Base-by-base conservation (phyloP, 2,329 filamentous ascomycete genomes). In the Thelonectria blattea region DNA sequence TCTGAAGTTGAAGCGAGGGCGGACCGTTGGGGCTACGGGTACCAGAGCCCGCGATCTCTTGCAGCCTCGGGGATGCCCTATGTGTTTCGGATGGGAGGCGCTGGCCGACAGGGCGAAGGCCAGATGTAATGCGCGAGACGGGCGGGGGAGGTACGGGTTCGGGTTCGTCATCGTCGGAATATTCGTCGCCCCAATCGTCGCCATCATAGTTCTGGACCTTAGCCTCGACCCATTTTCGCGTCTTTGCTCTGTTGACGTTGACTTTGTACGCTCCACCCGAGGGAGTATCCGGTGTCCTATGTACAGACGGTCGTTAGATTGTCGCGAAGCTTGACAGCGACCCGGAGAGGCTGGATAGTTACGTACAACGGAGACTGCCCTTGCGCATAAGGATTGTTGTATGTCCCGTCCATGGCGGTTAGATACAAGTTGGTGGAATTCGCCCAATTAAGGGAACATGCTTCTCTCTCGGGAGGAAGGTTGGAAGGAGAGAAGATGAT, bases 201-300 rank as follows among this genome's bases (percentile, higher is more conserved):
- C 93, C 94, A 71, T 94, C 93, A 72, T 98, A 98, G 72, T 87
- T 91, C 69, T 91, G 88, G 60, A 87, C 83, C 76, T 93, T 94
- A 37, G 94, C 94, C 71, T 96, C 90, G 39, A 94, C 90, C 94
- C 94, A 98, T 85, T 96, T 96, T 78, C 89, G 91, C 56, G 93
- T 97, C 79, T 96, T 96, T 57, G 88, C 85, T 63, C 94, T 88
- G 77, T 91, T 94, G 50, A 97, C 88, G 74, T 97, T 96, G 52
- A 92, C 87, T 74, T 91, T 90, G 78, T 93, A 97, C 24, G 76
- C 71, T 59, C 68, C 74, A 55, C 67, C 71, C 18, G 73, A 66
- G 15, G 74, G 70, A n/a, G 74, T 70, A 42, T 71, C 66, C 9
- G 74, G 71, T 41, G 72, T 70, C 64, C 73, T 76, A 47, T 20